Conservation (phyloP, 2,329 filamentous ascomycete genomes). For the Phyllosticta citriasiana region DNA sequence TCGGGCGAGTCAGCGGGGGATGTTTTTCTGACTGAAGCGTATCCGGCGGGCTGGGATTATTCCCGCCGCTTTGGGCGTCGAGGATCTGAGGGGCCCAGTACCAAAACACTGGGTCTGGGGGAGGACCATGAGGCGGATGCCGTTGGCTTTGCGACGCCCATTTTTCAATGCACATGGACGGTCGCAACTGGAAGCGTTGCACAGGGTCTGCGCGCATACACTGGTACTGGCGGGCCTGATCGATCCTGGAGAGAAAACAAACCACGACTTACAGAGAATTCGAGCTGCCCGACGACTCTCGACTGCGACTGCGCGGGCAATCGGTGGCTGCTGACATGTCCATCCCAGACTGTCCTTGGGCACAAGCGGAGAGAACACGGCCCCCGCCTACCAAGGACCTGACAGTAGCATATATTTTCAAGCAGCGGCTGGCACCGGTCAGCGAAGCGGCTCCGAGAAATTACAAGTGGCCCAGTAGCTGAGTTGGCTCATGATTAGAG, state of each 20-base stretch:
- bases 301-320: not conserved
- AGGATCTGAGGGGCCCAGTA: not conserved
- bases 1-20: not conserved
- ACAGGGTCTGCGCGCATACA: not conserved
- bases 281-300: not conserved
- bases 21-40: not conserved
- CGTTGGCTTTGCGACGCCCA: not conserved
- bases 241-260: not conserved
- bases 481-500: not conserved
- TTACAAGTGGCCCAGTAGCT: not conserved
- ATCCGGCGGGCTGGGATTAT: no score
- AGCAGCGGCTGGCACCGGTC: not conserved
- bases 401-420: not conserved
- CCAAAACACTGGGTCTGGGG: not conserved
- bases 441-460: not conserved
- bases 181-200: not conserved
- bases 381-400: not conserved
- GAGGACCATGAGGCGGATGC: no score
- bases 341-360: not conserved
- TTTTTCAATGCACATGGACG: not conserved
- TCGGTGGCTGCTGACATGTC: not conserved
- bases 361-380: not conserved
- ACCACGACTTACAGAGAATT: not conserved
- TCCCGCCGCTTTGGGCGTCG: no score
- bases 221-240: not conserved